Base-by-base conservation (phyloP, 2,329 filamentous ascomycete genomes). In the Colletotrichum gloeosporioides region DNA sequence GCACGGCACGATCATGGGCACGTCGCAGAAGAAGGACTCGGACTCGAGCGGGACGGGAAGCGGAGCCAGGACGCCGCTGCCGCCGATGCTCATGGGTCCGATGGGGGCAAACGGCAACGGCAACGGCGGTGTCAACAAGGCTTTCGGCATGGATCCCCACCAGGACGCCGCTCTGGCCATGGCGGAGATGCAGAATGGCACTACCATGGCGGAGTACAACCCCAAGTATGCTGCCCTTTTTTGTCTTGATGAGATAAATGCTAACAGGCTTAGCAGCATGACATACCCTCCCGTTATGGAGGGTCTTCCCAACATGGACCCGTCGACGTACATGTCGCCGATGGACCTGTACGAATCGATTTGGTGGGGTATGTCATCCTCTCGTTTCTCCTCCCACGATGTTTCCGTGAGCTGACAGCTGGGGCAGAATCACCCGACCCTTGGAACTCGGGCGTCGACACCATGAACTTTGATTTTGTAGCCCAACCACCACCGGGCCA, bases 321-420 rank as follows among this genome's bases (percentile, higher is more conserved):
- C 90, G 18, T 86, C 89, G 4, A 86, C 90, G 39, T 90, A 91
- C 78, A 91, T 93, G 87, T 92, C 92, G 49, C 92, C 92, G 1
- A 92, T 93, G 91, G 92, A 93, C 76, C 84, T 93, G 1, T 93
- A 93, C 80, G 91, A 93, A 79, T 92, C 91, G 6, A 93, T 93
- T 62, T 93, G 93, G 85, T 93, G 91, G 88, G 92, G 91, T 93
- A 84, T 82, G 90, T 86, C 34, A 36, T 77, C n/a, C 36, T 22
- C 32, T 18, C 49, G 59, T 29, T n/a, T 13, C 79, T 81, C 75
- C 80, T 4, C 65, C 63, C 63, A n/a, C 22, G 76, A 29, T 8
- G 36, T 8, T 39, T 18, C 0, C 16, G 36, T 39, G 39, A 77
- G 68, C 62, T 73, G 25, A 65, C 32, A 13, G 39, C 25, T 39